Evolutionary conservation across 306 rosid species (phyloP), one percentile per base, ranked within the genome.

Genomic region (Acacia confusa): DNA sequence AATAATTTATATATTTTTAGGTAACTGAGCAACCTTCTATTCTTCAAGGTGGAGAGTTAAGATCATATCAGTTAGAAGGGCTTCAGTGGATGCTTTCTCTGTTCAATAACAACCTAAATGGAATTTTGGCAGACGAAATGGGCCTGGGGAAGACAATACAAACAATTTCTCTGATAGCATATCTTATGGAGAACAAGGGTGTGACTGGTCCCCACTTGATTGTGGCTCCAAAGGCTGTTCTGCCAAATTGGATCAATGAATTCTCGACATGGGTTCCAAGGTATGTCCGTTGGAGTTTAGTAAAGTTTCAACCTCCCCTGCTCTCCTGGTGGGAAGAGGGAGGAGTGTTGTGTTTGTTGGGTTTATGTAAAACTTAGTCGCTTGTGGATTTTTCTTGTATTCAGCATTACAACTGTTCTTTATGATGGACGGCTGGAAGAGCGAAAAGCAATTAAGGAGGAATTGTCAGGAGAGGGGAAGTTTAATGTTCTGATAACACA

Each of bases 81-180:
- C 92, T 96, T 79, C 99, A 96, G 45, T 96, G 99, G 99, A 96
- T 96, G 99, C 78, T 96, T 81, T 96, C 99, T 34, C 88, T 96
- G 92, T 96, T 92, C 82, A 96, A 96, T 83, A 96, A 96, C 92
- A 93, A 93, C 77, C 84, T 96, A 41, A 96, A 96, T 82, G 99
- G 99, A 82, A 96, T 96, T 87, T 88, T 96, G 87, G 99, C 99
- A 79, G 99, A 96, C 74, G 99, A 96, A 88, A 96, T 96, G 99
- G 99, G 99, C 50, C 87, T 96, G 78, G 99, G 99, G 78, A 96
- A 96, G 87, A 96, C 99, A 44, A 96, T 96, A 86, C 99, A 96
- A 84, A 96, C 99, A 43, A 96, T 96, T 80, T 92, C 99, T 0
- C 84, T 96, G 86, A 84, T 96, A 83, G 99, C 97, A 58, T 78